These are phyloP conservation scores for Digitaria exilis DNA, from an alignment of 202 grass and related monocot species.

Conservation along the genomic window DNA sequence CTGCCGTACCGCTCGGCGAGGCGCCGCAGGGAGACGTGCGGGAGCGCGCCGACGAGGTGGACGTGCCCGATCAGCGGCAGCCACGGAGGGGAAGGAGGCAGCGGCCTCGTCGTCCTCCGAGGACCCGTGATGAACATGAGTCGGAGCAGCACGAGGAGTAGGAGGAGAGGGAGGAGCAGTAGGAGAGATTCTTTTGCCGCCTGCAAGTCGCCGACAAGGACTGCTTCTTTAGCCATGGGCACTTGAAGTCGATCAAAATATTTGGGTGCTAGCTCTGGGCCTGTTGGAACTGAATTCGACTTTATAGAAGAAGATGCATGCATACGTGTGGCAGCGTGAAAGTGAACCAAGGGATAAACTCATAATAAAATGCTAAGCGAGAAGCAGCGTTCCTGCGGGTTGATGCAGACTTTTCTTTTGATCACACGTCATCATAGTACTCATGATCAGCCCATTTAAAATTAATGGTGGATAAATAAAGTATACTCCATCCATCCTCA, in stretches of 20 bases:
- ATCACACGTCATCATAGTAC: no score
- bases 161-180: not conserved
- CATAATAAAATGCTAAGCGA: no score
- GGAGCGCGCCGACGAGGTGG: conserved; percentile 33
- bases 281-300: not conserved
- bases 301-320: no score
- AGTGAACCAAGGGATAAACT: no score
- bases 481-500: no score
- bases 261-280: no score
- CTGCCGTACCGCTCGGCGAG: not conserved
- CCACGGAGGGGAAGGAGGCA: conserved; percentile 17
- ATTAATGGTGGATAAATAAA: no score
- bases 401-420: no score
- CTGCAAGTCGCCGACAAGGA: not conserved
- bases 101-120: not conserved
- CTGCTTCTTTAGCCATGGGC: not conserved
- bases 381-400: no score
- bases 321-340: no score
- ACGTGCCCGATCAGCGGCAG: conserved; percentile 44
- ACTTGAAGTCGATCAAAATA: not conserved
- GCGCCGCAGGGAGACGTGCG: conserved; percentile 5
- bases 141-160: not conserved
- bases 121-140: not conserved
- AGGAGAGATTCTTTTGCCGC: not conserved
- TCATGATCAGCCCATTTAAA: no score